Percentiles rank a stretch among this genome's conserved stretches.
phyloP scores from a whole-genome alignment of 73 alveolate species.

The Urostyla sp. region DNA sequence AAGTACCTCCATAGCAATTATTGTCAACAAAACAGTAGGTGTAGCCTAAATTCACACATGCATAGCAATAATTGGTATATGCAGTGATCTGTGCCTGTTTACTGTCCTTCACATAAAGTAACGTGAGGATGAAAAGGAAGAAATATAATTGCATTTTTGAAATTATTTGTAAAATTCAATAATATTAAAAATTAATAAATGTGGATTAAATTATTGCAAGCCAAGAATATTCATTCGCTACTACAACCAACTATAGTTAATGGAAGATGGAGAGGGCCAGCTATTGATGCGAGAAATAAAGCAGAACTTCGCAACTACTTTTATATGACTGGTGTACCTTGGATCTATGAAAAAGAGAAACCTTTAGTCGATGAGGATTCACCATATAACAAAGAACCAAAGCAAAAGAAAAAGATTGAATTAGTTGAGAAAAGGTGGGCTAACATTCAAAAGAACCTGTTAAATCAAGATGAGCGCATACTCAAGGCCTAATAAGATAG shows the following conservation, averaged over 20 bases:
- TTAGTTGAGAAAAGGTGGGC: constrained; percentile 59
- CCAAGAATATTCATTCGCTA: constrained; percentile 34
- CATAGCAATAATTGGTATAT: no score
- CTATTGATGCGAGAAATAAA: constrained; percentile 46
- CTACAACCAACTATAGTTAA: constrained; percentile 62
- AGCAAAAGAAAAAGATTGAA: constrained; percentile 13
- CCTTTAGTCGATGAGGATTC: constrained; percentile 48
- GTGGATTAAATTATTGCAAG: constrained; percentile 68
- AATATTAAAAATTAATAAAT: constrained; percentile 41
- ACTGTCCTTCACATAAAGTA: no score
- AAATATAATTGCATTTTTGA: no score
- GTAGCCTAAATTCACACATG: no score
- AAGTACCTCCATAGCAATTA: no score
- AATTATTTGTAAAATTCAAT: no score
- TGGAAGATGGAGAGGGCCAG: constrained; percentile 71
- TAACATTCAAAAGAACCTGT: constrained; percentile 47
- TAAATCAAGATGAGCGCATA: constrained; percentile 51
- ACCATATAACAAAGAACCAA: constrained; percentile 56
- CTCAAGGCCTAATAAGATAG: constrained; percentile 58
- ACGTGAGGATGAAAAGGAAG: no score
- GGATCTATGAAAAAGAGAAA: constrained; percentile 63
- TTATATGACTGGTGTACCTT: constrained; percentile 78
- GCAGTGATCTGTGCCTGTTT: no score
- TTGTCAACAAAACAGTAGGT: no score
- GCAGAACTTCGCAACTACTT: constrained; percentile 60